Evolutionary conservation across 345 rosid genomes (phyloP), one percentile per base, ranked within the genome.

Genomic region (Populus euphratica): DNA sequence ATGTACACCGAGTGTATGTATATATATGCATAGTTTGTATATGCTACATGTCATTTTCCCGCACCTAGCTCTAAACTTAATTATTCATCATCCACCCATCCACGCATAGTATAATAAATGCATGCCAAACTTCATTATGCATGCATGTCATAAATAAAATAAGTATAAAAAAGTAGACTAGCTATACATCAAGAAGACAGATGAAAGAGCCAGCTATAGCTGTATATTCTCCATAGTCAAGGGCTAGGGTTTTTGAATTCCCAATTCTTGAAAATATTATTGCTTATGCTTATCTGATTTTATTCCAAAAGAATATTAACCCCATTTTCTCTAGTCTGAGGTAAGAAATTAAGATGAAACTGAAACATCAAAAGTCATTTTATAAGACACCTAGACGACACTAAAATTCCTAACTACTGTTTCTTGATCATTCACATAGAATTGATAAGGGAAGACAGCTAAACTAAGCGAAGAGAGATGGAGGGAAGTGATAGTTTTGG

Each of bases 341-440:
- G 38, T 61, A 41, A 67, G 76, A 69, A 62, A 41, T 41, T 41
- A 2, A 59, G 59, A 73, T 25, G 65, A 65, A 54, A n/a, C 27
- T 20, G 52, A 52, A 59, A 54, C 79, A 76, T 76, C 79, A 54
- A 50, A 47, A 77, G n/a, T 36, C 23, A 65, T 62, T 64, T n/a
- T 49, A 17, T 63, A 69, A 65, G 64, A 70, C 77, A 77, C 77
- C 71, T 61, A 81, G 43, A 81, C 39, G 76, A 76, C 80, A 78
- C 76, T 73, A 77, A 81, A 76, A 75, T 88, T 82, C 76, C 83
- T 50, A 80, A 69, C 79, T 72, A 79, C 79, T 77, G 69, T 85
- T 76, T 83, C 78, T 80, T 84, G 76, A 70, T 83, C 78, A 38
- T 79, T 81, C 80, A 8, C 78, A 13, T 20, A 36, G 35, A 39